Evolutionary conservation across 2,329 filamentous ascomycete species (phyloP).

Genomic region (Clonostachys rhizophaga): DNA sequence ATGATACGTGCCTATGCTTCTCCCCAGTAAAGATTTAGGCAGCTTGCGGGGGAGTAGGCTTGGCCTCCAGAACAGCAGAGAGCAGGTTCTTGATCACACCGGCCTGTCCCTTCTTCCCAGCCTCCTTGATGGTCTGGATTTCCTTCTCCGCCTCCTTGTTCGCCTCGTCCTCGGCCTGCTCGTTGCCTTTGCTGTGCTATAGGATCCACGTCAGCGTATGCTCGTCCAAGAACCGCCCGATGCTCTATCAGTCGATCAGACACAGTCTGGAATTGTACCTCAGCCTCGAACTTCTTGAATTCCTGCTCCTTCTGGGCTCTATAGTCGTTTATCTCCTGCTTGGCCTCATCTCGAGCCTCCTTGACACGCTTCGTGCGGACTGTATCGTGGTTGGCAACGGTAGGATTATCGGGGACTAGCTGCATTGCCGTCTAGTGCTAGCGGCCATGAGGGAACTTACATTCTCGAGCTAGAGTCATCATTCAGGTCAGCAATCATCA

Average conservation of each 20-base stretch:
- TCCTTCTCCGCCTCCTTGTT: conserved; percentile 75
- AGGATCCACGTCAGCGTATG: neutral
- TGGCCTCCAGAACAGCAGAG: conserved; percentile 77
- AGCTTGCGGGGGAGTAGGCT: conserved; percentile 53
- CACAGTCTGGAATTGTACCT: conserved; percentile 30
- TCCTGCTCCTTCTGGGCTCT: conserved; percentile 85
- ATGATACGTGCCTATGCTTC: conserved; percentile 4
- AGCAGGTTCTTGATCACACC: conserved; percentile 82
- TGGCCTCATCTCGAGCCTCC: conserved; percentile 92
- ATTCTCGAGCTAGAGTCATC: conserved; percentile 70
- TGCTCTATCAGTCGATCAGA: neutral
- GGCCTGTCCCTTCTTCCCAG: conserved; percentile 74
- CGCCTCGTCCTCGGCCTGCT: conserved; percentile 71
- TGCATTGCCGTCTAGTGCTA: neutral
- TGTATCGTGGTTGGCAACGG: conserved; percentile 6
- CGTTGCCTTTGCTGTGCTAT: conserved; percentile 89
- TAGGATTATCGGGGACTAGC: neutral
- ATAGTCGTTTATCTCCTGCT: conserved; percentile 97
- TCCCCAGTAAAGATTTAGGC: conserved; percentile 10
- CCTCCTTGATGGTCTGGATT: conserved; percentile 75
- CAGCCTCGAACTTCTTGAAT: conserved; percentile 88
- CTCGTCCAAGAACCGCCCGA: neutral
- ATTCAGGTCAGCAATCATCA: conserved; percentile 9
- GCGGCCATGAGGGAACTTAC: conserved; percentile 45
- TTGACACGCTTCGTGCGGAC: conserved; percentile 91